Base-by-base conservation (phyloP, 2,329 filamentous ascomycete species). In the Alternaria burnsii region DNA sequence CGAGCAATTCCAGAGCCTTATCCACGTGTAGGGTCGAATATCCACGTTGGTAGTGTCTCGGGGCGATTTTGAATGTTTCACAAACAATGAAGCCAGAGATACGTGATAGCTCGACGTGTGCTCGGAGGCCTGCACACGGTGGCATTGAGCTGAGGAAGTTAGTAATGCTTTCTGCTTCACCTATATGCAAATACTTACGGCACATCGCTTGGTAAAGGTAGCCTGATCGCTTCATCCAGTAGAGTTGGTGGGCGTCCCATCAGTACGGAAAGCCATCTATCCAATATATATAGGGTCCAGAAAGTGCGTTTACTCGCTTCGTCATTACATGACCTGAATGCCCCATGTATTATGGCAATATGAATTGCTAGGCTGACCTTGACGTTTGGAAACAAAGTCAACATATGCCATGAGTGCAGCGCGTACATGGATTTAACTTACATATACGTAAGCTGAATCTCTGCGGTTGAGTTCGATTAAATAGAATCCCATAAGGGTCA, bases 391-490 rank as follows among this genome's bases (percentile, higher is more conserved):
- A 28, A 5, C 6, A 14, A 36, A 53, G 46, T 59, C 11, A 59
- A 32, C 34, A 46, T 32, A 10, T 30, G 34, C 24, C 11, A 34
- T 14, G 9, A 11, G 10, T 36, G 18, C 14, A 22, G 26, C 32
- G 24, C n/a, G 30, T 22, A n/a, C n/a, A 12, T 18, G 18, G 32
- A 6, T n/a, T 26, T 20, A 44, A 46, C 67, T 67, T 8, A 71
- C 67, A 59, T 73, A 70, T 48, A 72, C 66, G 50, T 70, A 72
- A 34, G 71, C 71, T 24, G 69, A 59, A 51, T 74, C 71, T 42
- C 71, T 64, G 10, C 71, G 64, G 53, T 74, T 74, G n/a, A 72
- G 62, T 41, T 74, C 71, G 18, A 74, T 70, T 16, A 74, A 55
- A 50, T 74, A 73, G 24, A 69, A 68, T 1, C 66, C 69, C 71